Evolutionary conservation across 331 rosid species (phyloP).

Genomic region (Phaseolus coccineus): DNA sequence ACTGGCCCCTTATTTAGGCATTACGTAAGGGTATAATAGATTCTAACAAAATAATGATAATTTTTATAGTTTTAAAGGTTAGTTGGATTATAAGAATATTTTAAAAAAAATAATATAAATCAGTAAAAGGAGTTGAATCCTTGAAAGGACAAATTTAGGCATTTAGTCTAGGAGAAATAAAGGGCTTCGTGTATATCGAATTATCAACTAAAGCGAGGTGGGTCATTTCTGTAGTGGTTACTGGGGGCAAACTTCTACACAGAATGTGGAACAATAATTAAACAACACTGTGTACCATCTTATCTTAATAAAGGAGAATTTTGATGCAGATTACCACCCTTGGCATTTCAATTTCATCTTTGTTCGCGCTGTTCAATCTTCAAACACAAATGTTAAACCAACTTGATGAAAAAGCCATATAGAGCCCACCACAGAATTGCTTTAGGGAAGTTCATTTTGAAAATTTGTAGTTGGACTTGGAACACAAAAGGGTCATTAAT

Average conservation of each 20-base stretch:
- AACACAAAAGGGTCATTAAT: slow-evolving; percentile 25
- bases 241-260: background rate
- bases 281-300: background rate
- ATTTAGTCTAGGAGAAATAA: background rate
- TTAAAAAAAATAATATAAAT: no score
- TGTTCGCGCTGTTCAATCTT: slow-evolving; percentile 3
- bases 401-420: background rate
- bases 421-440: slow-evolving; percentile 3
- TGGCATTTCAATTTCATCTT: slow-evolving; percentile 21
- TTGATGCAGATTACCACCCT: slow-evolving; percentile 14
- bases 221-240: slow-evolving; percentile 22
- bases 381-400: slow-evolving; percentile 14
- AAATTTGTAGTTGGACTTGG: slow-evolving; percentile 36
- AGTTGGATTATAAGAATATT: no score
- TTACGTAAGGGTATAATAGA: no score
- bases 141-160: background rate
- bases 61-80: no score
- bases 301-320: slow-evolving; percentile 4
- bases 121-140: no score
- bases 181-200: background rate
- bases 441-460: slow-evolving; percentile 29
- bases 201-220: background rate
- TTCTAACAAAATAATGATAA: no score
- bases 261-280: background rate
- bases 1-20: no score